phyloP scores from a whole-genome alignment of 1,284 basidiomycete genomes.

The Termitomyces sp. region DNA sequence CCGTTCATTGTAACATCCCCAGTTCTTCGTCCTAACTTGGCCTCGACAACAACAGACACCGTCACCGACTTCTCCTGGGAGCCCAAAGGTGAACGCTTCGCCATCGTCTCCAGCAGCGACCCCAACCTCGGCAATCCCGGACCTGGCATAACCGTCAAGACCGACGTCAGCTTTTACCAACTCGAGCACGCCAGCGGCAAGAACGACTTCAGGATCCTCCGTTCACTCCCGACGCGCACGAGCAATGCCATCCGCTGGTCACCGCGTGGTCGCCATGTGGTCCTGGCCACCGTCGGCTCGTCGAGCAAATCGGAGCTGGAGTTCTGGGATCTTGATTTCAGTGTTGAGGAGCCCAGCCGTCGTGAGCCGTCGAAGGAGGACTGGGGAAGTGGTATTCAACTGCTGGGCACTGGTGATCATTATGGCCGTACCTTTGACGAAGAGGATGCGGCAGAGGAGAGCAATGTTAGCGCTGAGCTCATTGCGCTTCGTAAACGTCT shows the following conservation, averaged over 20 bases:
- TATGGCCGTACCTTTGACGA: constrained; percentile 95
- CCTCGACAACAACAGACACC: constrained; percentile 63
- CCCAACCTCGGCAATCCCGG: constrained; percentile 88
- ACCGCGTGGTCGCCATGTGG: constrained; percentile 92
- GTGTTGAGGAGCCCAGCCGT: constrained; percentile 61
- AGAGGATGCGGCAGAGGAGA: constrained; percentile 94
- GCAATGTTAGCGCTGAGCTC: constrained; percentile 90
- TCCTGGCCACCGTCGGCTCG: constrained; percentile 93
- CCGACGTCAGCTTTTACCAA: constrained; percentile 95
- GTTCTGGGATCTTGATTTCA: constrained; percentile 98
- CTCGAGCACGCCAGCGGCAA: constrained; percentile 76
- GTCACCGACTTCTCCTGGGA: constrained; percentile 99
- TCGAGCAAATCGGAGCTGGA: constrained; percentile 96
- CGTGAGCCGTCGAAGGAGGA: constrained; percentile 64
- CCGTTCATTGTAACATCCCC: constrained; percentile 8
- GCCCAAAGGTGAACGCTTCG: constrained; percentile 93
- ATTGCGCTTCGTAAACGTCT: constrained; percentile 88
- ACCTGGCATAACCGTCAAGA: constrained; percentile 91
- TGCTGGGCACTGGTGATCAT: constrained; percentile 88
- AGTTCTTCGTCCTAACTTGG: constrained; percentile 4
- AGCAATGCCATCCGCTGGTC: constrained; percentile 98
- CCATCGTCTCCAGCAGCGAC: constrained; percentile 92
- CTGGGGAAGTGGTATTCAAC: constrained; percentile 85
- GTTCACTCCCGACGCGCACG: constrained; percentile 82
- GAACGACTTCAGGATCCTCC: constrained; percentile 91